phyloP scores from a whole-genome alignment of 805 yeast species.

The Trichomonascus vanleenenianus region DNA sequence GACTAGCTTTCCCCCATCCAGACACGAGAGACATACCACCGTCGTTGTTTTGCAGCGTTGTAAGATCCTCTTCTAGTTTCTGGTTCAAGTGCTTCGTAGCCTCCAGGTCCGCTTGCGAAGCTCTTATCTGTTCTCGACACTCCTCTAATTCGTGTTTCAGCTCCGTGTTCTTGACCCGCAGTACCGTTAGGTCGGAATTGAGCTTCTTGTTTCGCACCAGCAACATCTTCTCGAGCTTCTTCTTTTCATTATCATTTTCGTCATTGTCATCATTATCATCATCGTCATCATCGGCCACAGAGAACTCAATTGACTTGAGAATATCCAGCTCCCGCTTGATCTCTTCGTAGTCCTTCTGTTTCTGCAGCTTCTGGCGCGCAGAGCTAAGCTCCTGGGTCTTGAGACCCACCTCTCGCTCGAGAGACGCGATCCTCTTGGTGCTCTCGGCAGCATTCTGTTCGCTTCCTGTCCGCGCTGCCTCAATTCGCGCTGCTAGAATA shows the following conservation, averaged over 20 bases:
- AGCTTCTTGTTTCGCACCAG: slow-evolving; percentile 65
- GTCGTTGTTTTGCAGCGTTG: slow-evolving; percentile 45
- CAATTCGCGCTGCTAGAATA: slow-evolving; percentile 48
- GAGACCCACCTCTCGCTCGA: slow-evolving; percentile 40
- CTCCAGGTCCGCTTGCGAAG: slow-evolving; percentile 32
- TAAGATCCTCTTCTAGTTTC: slow-evolving; percentile 68
- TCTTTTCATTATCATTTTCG: slow-evolving; percentile 9
- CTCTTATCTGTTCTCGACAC: slow-evolving; percentile 25
- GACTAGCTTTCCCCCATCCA: slow-evolving; percentile 32
- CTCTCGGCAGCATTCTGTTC: slow-evolving; percentile 20
- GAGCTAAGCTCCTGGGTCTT: slow-evolving; percentile 42
- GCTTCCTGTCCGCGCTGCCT: slow-evolving; percentile 33
- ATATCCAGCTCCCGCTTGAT: slow-evolving; percentile 68
- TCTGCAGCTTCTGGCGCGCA: slow-evolving; percentile 42
- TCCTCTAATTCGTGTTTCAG: slow-evolving; percentile 33
- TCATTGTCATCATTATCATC: slow-evolving; percentile 22
- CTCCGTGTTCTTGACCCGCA: slow-evolving; percentile 51
- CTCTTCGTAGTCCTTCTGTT: slow-evolving; percentile 68
- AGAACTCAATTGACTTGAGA: slow-evolving; percentile 69
- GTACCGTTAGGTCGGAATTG: slow-evolving; percentile 58
- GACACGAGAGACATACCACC: slow-evolving; percentile 25
- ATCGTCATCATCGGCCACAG: slow-evolving; percentile 25
- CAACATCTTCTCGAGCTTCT: slow-evolving; percentile 48
- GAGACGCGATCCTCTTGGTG: slow-evolving; percentile 31
- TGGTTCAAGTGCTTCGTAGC: slow-evolving; percentile 41